These are phyloP conservation scores for Globisporangium emineosum DNA, from an alignment of 352 stramenopile species.

Conservation along the genomic window DNA sequence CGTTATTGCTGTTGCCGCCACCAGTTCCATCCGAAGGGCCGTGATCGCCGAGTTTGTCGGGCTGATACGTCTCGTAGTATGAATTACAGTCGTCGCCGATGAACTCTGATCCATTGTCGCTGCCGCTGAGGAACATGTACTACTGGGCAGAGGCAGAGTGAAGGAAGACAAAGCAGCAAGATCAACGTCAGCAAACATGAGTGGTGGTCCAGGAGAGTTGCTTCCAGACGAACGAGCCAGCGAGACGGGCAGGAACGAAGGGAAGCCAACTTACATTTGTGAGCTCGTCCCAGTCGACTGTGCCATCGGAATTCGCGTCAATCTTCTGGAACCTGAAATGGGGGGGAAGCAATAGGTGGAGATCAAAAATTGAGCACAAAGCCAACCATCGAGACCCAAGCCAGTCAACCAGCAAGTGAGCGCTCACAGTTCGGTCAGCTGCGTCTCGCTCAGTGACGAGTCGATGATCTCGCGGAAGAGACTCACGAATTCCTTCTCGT, in stretches of 20 bases:
- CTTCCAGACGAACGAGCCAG: background rate
- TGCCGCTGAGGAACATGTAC: slow-evolving; percentile 85
- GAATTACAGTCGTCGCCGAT: slow-evolving; percentile 61
- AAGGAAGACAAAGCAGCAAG: background rate
- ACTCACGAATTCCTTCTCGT: slow-evolving; percentile 82
- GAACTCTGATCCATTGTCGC: slow-evolving; percentile 54
- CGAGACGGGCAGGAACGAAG: too few relatives aligned
- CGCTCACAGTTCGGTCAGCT: slow-evolving; percentile 77
- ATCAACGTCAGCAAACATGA: background rate
- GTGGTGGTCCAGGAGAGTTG: background rate
- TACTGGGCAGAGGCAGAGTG: slow-evolving; percentile 23
- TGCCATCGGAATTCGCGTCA: slow-evolving; percentile 83
- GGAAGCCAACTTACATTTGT: slow-evolving; percentile 57
- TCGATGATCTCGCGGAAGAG: slow-evolving; percentile 83
- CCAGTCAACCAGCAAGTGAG: background rate
- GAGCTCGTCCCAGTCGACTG: slow-evolving; percentile 89
- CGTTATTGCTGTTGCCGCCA: background rate
- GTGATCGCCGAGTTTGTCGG: slow-evolving; percentile 44
- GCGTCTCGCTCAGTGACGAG: slow-evolving; percentile 66
- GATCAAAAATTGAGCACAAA: background rate
- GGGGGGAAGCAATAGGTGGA: background rate
- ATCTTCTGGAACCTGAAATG: slow-evolving; percentile 81
- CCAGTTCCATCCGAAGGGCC: slow-evolving; percentile 1
- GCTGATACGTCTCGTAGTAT: slow-evolving; percentile 61
- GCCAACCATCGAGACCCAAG: background rate